phyloP scores from a whole-genome alignment of 1,284 basidiomycete species.

The Singerocomus inundabilis region DNA sequence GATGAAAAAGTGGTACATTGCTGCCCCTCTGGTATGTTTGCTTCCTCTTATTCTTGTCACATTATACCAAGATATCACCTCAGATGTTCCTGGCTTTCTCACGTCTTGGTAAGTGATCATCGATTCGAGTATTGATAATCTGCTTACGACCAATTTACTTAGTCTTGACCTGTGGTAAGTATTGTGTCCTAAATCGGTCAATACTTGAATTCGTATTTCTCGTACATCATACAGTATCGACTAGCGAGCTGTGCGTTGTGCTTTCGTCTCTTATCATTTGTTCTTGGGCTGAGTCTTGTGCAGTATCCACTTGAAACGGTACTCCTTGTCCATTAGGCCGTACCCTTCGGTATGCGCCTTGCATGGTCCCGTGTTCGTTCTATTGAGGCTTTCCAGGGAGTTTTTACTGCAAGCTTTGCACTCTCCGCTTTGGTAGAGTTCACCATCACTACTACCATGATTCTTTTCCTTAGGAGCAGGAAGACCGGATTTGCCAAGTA shows the following conservation, averaged over 20 bases:
- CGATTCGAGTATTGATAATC: background rate
- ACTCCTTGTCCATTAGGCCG: conserved; percentile 32
- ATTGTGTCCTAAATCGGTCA: background rate
- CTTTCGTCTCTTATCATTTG: fast-evolving
- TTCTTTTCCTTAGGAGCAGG: conserved; percentile 46
- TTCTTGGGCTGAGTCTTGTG: background rate
- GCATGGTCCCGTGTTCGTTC: background rate
- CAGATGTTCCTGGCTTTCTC: conserved; percentile 33
- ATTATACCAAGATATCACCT: background rate
- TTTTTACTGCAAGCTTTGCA: conserved; percentile 54
- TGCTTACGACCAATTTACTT: conserved; percentile 1
- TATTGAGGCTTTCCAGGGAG: conserved; percentile 36
- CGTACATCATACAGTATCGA: conserved; percentile 23
- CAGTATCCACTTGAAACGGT: conserved; percentile 31
- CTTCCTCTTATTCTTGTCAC: no score
- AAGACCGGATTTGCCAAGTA: conserved; percentile 42
- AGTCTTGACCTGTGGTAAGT: conserved; percentile 33
- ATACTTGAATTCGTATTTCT: background rate
- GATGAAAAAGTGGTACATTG: conserved; percentile 34
- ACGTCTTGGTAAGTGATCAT: conserved; percentile 30
- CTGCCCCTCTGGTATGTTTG: conserved; percentile 28
- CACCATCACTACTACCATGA: conserved; percentile 48
- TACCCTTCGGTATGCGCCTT: conserved; percentile 27
- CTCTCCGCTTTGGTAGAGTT: conserved; percentile 51
- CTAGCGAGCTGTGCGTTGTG: conserved; percentile 29